Base-by-base conservation (phyloP, 2,329 filamentous ascomycete genomes). In the Monilinia fructigena region DNA sequence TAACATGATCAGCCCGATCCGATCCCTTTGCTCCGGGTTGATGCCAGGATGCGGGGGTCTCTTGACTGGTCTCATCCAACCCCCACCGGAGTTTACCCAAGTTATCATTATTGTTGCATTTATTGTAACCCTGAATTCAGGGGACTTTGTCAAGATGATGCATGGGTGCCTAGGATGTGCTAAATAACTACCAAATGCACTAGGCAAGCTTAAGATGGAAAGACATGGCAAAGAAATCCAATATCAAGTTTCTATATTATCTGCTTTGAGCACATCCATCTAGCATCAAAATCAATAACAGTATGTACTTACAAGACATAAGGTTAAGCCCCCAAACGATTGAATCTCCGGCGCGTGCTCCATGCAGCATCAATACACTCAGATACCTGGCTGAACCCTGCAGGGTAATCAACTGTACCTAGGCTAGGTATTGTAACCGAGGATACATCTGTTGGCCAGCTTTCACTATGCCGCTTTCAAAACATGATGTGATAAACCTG, bases 11-110 rank as follows among this genome's bases (percentile, higher is more conserved):
- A 56, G 26, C 35, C 55, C 38, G 40, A 58, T 28, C n/a, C 28
- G 26, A 35, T 50, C n/a, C 42, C 42, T 60, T 38, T 60, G 28
- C 20, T 60, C 42, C 56, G 28, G 45, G 35, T 42, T 31, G 20
- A 48, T 48, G 47, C 14, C 26, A 38, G 38, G 50, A 60, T n/a
- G 45, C 28, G 45, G 45, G 58, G 28, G 45, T 60, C 18, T 23
- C 18, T 35, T 60, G 42, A 52, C 12, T 52, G 23, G 23, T 4
- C 16, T 26, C 10, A 10, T 10, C 45, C 26, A 14, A 48, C 10
- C 18, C 18, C 45, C 35, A 48, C 42, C 12, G 11, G 40, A 20
- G 11, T 6, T 23, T 35, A 18, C 7, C 12, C 26, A 35, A 23
- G 1, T 48, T 16, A n/a, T 11, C 26, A 31, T 48, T n/a, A 18